phyloP scores from a whole-genome alignment of 345 rosid genomes.

The Aegle marmelos region DNA sequence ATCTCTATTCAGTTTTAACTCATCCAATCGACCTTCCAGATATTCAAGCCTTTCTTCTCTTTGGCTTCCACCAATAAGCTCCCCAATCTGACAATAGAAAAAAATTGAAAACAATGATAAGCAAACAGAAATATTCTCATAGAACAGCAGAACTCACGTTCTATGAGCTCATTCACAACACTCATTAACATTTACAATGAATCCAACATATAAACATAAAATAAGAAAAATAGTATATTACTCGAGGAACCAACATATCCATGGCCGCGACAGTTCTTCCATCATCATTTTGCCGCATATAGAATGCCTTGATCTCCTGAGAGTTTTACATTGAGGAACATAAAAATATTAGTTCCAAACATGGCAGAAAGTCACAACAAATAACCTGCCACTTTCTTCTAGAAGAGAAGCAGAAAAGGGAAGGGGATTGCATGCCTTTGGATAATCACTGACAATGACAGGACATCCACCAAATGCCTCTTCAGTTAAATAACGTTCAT shows the following conservation, averaged over 20 bases:
- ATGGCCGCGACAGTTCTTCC: constrained; percentile 98
- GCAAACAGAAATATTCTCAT: not conserved
- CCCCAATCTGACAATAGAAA: constrained; percentile 61
- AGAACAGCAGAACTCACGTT: not conserved
- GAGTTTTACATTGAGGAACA: constrained; percentile 16
- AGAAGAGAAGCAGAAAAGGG: not conserved
- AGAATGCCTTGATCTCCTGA: constrained; percentile 95
- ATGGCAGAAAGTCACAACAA: not conserved
- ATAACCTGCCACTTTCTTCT: not conserved
- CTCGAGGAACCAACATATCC: constrained; percentile 98
- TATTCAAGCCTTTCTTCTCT: constrained; percentile 92
- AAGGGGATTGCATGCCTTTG: constrained; percentile 50
- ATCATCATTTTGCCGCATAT: constrained; percentile 96
- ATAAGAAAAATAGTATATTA: constrained; percentile 26
- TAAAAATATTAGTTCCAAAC: not conserved
- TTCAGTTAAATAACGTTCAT: constrained; percentile 95
- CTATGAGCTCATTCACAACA: not conserved
- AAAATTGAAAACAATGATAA: not conserved
- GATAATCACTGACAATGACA: constrained; percentile 90
- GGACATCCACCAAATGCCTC: constrained; percentile 84
- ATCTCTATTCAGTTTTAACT: constrained; percentile 69
- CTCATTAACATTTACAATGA: not conserved
- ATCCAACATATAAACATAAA: not conserved
- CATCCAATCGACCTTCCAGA: constrained; percentile 80
- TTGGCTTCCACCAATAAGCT: constrained; percentile 98